Evolutionary conservation across 495 filamentous ascomycete genomes (phyloP), one percentile per base, ranked within the genome.

Genomic region (Podospora sp.): DNA sequence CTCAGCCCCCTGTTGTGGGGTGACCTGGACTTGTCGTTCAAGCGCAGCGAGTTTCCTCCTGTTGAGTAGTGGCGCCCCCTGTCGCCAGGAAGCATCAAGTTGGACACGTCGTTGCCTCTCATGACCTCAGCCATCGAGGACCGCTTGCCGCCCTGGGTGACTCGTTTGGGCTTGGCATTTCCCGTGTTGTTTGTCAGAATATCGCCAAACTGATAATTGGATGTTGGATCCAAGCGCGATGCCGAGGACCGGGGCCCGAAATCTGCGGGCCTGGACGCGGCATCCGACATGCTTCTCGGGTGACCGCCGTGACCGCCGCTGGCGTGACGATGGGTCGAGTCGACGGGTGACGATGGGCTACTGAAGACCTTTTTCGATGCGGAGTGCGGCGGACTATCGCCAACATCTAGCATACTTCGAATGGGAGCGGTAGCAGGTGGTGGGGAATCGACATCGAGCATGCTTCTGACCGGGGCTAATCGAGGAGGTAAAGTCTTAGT

Each of bases 1-100:
- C 90, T 79, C 58, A 84, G 73, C 33, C 80, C 82, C 40, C 86
- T 82, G 50, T 82, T 81, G 27, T 78, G 78, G 27, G 90, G 87
- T 55, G 89, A 89, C 65, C 82, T 85, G 12, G 87, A 90, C 72
- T 84, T 79, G n/a, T 65, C 62, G 5, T 36, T 82, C 27, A 79
- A 71, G 25, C 82, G 77, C 1, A 83, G 63, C 5, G 67, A 61
- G 26, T 69, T 57, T 7, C 70, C 85, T 2, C 79, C 68, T 29
- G 80, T 71, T 26, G 86, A 85, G 60, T 82, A 81, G 63, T 85
- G 70, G 65, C 84, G 75, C 60, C 80, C 74, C 65, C 76, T 70
- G 24, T 83, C 79, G 8, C 80, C 79, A 14, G 80, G 79, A 0
- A 83, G 73, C n/a, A 76, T 72, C 27, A 83, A 67, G 59, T 71